Conservation (phyloP, 495 filamentous ascomycete species). For the Penicillium arizonense region DNA sequence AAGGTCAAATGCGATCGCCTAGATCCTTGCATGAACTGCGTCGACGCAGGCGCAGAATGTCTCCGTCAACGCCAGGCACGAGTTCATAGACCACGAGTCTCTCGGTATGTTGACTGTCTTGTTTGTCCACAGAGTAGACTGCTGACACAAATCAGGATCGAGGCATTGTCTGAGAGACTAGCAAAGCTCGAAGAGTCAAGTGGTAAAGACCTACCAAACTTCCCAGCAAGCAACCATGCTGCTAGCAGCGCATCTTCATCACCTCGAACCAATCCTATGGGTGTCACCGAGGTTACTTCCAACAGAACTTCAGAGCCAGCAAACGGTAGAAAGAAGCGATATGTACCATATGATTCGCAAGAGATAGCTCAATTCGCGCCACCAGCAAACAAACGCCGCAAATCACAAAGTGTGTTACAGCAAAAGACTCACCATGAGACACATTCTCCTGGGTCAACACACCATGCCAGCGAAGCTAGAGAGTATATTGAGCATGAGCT, state of each 20-base stretch:
- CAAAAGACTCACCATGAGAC: slow-evolving; percentile 9
- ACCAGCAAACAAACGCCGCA: slow-evolving; percentile 8
- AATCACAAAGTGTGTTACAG: slow-evolving; percentile 8
- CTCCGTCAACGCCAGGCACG: slow-evolving; percentile 23
- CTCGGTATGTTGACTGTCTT: slow-evolving; percentile 7
- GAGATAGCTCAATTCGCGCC: neutral
- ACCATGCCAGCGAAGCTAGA: slow-evolving; percentile 25
- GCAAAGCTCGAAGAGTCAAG: slow-evolving; percentile 21
- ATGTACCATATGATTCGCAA: neutral
- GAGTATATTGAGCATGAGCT: slow-evolving; percentile 30
- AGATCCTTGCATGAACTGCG: slow-evolving; percentile 27
- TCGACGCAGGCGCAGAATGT: slow-evolving; percentile 22
- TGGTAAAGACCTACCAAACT: neutral
- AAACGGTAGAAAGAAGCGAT: slow-evolving; percentile 12
- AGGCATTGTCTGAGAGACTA: slow-evolving; percentile 21
- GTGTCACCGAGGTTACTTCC: neutral
- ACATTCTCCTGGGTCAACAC: slow-evolving; percentile 22
- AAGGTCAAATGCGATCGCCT: slow-evolving; percentile 33
- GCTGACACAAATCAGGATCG: slow-evolving; percentile 13
- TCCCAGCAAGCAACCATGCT: slow-evolving; percentile 7
- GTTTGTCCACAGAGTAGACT: neutral
- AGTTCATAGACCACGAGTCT: slow-evolving; percentile 24
- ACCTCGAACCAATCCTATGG: neutral
- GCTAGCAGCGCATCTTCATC: slow-evolving; percentile 5
- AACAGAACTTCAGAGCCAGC: no score